Conservation (phyloP, 1,284 basidiomycete genomes). For the Cystobasidium slooffiae region DNA sequence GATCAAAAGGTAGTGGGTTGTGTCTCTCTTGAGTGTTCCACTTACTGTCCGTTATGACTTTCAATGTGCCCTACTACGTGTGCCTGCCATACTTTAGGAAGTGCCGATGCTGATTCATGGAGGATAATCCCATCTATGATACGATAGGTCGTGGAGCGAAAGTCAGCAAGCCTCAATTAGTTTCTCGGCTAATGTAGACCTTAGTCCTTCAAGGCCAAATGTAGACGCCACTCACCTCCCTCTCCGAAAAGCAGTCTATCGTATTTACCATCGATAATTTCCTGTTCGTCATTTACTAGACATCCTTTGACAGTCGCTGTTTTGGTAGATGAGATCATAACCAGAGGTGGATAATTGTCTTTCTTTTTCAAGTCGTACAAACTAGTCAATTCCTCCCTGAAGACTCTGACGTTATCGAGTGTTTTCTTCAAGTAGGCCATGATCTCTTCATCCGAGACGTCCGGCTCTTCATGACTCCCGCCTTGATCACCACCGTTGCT, state of each 20-base stretch:
- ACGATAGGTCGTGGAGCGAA: background rate
- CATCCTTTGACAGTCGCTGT: slow-evolving; percentile 55
- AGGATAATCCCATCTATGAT: slow-evolving; percentile 56
- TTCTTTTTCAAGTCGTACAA: slow-evolving; percentile 49
- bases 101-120: slow-evolving; percentile 49
- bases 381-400: slow-evolving; percentile 51
- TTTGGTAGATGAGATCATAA: slow-evolving; percentile 51
- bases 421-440: slow-evolving; percentile 47
- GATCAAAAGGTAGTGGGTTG: background rate
- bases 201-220: background rate
- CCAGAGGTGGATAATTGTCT: slow-evolving; percentile 54
- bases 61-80: slow-evolving; percentile 19
- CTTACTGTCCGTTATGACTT: slow-evolving; percentile 34
- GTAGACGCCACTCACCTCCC: slow-evolving; percentile 18
- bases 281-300: slow-evolving; percentile 44
- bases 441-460: slow-evolving; percentile 33
- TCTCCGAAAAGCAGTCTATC: slow-evolving; percentile 48
- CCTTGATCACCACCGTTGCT: background rate
- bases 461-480: slow-evolving; percentile 10
- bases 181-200: background rate
- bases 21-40: background rate
- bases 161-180: background rate
- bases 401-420: slow-evolving; percentile 48
- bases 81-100: slow-evolving; percentile 50
- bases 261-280: slow-evolving; percentile 46